Conservation (phyloP, 2,329 filamentous ascomycete species). For the Hypoxylon sp. region DNA sequence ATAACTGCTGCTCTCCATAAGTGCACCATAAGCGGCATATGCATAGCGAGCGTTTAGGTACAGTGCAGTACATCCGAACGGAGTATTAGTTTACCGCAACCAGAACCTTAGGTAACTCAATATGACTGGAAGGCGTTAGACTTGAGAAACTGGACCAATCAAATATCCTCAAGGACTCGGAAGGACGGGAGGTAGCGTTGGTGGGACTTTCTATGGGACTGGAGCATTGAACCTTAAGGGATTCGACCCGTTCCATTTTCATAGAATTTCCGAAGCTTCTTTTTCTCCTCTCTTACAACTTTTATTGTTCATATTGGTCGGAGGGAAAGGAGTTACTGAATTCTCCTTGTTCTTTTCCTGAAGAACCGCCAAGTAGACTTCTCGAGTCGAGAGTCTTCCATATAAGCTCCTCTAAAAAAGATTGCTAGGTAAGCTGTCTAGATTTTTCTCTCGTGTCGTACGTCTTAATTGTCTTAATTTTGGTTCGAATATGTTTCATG, state of each 20-base stretch:
- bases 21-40: conserved; percentile 35
- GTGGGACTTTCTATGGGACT: conserved; percentile 25
- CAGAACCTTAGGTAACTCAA: conserved; percentile 8
- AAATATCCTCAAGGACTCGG: conserved; percentile 39
- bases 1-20: not conserved
- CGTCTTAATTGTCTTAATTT: not conserved
- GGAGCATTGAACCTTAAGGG: conserved; percentile 25
- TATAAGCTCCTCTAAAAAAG: conserved; percentile 26
- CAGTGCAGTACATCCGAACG: conserved; percentile 37
- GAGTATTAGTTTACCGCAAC: conserved; percentile 43
- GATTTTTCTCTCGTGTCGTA: conserved; percentile 21
- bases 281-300: conserved; percentile 25
- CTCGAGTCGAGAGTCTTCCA: conserved; percentile 26
- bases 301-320: conserved; percentile 25
- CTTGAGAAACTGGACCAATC: conserved; percentile 30
- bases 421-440: conserved; percentile 38
- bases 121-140: conserved; percentile 26
- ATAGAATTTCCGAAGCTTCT: conserved; percentile 40
- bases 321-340: conserved; percentile 27
- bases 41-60: conserved; percentile 29
- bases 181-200: conserved; percentile 39
- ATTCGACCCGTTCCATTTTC: conserved; percentile 28
- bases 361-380: conserved; percentile 21
- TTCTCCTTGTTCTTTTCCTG: conserved; percentile 18
- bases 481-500: not conserved